Base-by-base conservation (phyloP, 441 rosid genomes). In the Sinapis alba region DNA sequence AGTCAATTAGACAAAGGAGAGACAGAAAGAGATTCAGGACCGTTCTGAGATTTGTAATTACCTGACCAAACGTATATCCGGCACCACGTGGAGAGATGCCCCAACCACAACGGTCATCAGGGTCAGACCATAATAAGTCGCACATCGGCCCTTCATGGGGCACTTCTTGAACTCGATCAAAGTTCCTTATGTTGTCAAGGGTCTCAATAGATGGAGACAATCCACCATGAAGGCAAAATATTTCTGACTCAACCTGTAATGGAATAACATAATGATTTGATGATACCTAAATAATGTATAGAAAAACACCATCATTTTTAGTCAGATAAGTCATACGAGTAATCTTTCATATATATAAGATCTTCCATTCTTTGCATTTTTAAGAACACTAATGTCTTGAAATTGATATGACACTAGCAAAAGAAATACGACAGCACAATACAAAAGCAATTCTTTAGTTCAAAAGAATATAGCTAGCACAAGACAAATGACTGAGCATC, bases 71-170 rank as follows among this genome's bases (percentile, higher is more conserved):
- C 54, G 98, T 93, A 82, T 93, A 91, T 63, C 97, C 97, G 8
- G 97, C 98, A 77, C 98, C 98, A 71, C 98, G 87, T 3, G 98
- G 98, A 41, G 98, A 93, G 78, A 93, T 93, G 45, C 98, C 98
- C 98, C 96, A 93, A 62, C 97, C 98, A 84, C 98, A 93, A 10
- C 98, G 89, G 76, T 93, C 98, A 77, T 93, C 98, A 3, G 98
- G 98, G 65, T 91, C 98, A 54, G 98, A 93, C 98, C 98, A 93
- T 74, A 93, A 81, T 26, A 93, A 94, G 83, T 93, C 98, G 45
- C 98, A 93, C 98, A 93, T 93, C 20, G 98, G 98, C 62, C 98
- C 98, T 83, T 93, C 98, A 64, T 93, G 98, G 23, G 98, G 98
- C 71, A 93, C 97, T 86, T 93, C 97, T 90, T 93, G 98, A 68